A percentile compares a stretch with the other conserved stretches of the same genome.
Evolutionary conservation across 129 eudicot genomes (phyloP).

Genomic region (Glebionis coronaria): DNA sequence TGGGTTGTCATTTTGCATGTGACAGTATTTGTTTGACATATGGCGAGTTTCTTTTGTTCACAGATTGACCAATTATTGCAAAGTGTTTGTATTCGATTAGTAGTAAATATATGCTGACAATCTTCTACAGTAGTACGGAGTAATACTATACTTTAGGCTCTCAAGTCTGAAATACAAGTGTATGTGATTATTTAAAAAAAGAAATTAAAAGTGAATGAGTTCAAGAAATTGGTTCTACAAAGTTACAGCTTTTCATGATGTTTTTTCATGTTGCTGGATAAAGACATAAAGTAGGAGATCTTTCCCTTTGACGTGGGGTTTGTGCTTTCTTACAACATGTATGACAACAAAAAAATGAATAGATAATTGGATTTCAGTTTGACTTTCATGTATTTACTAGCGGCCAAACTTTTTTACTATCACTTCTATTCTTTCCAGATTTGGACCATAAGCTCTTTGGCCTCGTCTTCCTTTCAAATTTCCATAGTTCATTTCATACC

Average conservation of each 20-base stretch:
- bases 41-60: not conserved
- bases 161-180: no score
- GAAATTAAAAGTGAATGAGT: no score
- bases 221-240: no score
- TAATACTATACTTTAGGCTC: no score
- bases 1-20: not conserved
- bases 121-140: no score
- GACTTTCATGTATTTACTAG: conserved; percentile 21
- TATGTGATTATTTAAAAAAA: no score
- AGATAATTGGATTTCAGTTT: conserved; percentile 12
- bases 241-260: no score
- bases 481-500: not conserved
- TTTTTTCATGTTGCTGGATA: conserved; percentile 19
- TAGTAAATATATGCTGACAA: no score
- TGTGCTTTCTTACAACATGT: conserved; percentile 16
- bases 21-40: not conserved
- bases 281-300: conserved; percentile 29
- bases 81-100: no score
- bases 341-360: conserved; percentile 6
- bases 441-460: not conserved
- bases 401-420: not conserved
- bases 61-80: not conserved
- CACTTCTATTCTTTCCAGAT: conserved; percentile 14
- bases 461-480: not conserved
- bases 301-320: conserved; percentile 29